phyloP scores from a whole-genome alignment of 1,139 yeast genomes.

The Saccharomyces hybrid region DNA sequence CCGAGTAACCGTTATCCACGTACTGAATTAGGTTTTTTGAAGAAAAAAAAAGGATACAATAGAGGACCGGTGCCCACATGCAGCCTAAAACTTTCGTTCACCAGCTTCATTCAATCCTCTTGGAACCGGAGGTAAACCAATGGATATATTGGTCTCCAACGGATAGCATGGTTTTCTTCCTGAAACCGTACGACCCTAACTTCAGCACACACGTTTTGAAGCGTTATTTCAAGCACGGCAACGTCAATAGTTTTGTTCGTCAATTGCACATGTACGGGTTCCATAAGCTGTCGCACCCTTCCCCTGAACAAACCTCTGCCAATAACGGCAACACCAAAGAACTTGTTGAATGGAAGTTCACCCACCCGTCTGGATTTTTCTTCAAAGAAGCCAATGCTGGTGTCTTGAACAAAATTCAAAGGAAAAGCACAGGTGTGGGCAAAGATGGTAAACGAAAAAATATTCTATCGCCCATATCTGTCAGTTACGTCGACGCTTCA shows the following conservation, averaged over 20 bases:
- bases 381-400: slow-evolving; percentile 62
- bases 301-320: slow-evolving; percentile 14
- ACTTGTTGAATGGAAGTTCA: slow-evolving; percentile 68
- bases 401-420: slow-evolving; percentile 25
- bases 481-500: slow-evolving; percentile 15
- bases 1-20: background rate
- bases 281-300: slow-evolving; percentile 14
- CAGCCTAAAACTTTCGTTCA: slow-evolving; percentile 25
- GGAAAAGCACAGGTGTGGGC: slow-evolving; percentile 28
- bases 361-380: slow-evolving; percentile 73
- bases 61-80: slow-evolving; percentile 1
- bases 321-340: slow-evolving; percentile 17
- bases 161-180: slow-evolving; percentile 53
- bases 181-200: slow-evolving; percentile 60
- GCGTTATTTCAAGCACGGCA: slow-evolving; percentile 71
- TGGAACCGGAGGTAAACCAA: slow-evolving; percentile 28
- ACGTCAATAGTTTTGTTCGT: slow-evolving; percentile 69
- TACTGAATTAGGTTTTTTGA: background rate
- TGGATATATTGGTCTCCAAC: slow-evolving; percentile 70
- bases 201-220: slow-evolving; percentile 54
- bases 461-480: slow-evolving; percentile 24
- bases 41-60: background rate
- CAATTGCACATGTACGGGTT: slow-evolving; percentile 75
- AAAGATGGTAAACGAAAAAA: slow-evolving; percentile 30
- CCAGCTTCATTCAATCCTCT: slow-evolving; percentile 27